Base-by-base conservation (phyloP, 306 rosid species). In the Trifolium repens region DNA sequence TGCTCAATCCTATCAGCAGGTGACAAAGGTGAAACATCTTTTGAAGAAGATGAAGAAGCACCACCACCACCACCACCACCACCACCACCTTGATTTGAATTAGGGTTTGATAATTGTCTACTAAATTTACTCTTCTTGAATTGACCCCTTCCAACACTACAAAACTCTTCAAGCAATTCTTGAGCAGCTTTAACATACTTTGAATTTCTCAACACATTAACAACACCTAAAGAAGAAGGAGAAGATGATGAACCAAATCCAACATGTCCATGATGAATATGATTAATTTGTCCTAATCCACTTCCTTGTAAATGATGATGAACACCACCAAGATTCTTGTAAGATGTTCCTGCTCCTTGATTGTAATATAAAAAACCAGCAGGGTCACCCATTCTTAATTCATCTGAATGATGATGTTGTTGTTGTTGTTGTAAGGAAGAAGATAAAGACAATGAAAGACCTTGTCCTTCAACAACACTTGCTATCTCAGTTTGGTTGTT, bases 101-200 rank as follows among this genome's bases (percentile, higher is more conserved):
- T 91, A 91, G 92, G 96, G 96, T 91, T 91, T 62, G 90, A 62
- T 17, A 81, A 70, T n/a, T 87, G 90, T 26, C 85, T 82, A 9
- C 60, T 80, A 53, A 86, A 77, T 62, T 86, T 91, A 85, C 80
- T 89, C 88, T 88, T 89, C 86, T 88, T 91, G 82, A 89, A 80
- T 68, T 91, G 96, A 7, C 96, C 91, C 47, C 93, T 91, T 26
- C 97, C 97, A 7, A 91, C 97, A 69, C 96, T 91, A 79, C 97
- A 91, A 37, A 91, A 91, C 72, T 91, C 97, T 81, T 91, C 97
- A 3, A 91, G 63, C 80, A 91, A 80, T 66, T 91, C 93, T 53
- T 91, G 96, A 4, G 97, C 93, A 5, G 91, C 89, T 12, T 86
- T 91, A 16, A 81, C 91, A 72, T 88, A 89, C 74, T 81, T 89